Evolutionary conservation across 2,329 filamentous ascomycete species (phyloP), one percentile per base, ranked within the genome.

Genomic region (Cercospora sojina): DNA sequence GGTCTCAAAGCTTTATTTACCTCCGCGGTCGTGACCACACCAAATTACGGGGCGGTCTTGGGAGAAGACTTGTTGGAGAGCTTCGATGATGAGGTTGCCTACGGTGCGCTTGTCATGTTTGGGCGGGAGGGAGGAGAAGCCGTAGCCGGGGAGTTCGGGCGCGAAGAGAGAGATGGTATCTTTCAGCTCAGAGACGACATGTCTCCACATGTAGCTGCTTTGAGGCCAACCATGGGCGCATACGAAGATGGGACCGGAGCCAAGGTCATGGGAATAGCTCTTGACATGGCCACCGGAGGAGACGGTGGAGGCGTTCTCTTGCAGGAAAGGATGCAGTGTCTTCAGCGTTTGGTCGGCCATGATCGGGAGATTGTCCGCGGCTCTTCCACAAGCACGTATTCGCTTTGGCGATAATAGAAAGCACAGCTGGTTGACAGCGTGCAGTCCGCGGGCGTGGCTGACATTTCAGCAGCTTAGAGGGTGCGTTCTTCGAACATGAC

Each of bases 11-110:
- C 29, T 31, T 32, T 41, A 32, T 18, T 59, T 47, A 2, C 80
- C 83, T 49, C 83, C 83, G 32, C 82, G 81, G 70, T 85, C 83
- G 71, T 85, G 83, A 20, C 82, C 82, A 43, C 78, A 79, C 63
- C 84, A 78, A 65, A 85, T 79, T 16, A 85, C 71, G 0, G 72
- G 72, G 13, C 74, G 77, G 61, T 69, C 67, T 3, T 68, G 67
- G 25, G 69, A 68, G 66, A 83, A 79, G 43, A 77, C 70, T 3
- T 71, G 64, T 8, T 73, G 66, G 8, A 83, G 74, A 6, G 78
- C 76, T 69, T 79, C 75, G 51, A 84, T 74, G 55, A 84, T 76
- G n/a, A 79, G 76, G 4, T 72, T 69, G 16, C 82, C 82, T 31
- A 82, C 75, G 31, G 75, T 76, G 10, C 77, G 76, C 70, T 82